Evolutionary conservation across 2,329 filamentous ascomycete species (phyloP), one percentile per base, ranked within the genome.

Genomic region (Teratosphaeria gauchensis): DNA sequence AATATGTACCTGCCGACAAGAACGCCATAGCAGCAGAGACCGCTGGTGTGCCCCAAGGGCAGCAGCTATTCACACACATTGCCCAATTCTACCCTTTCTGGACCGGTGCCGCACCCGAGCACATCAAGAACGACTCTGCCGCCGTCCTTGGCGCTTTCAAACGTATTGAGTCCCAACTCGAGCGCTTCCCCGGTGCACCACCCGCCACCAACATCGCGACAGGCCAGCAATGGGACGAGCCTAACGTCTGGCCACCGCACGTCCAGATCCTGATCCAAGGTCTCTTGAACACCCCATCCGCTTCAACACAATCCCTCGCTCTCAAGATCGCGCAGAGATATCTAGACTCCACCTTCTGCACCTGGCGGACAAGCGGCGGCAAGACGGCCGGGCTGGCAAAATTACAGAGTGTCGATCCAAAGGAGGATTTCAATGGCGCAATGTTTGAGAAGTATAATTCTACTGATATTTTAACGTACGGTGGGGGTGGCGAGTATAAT

Each of bases 401-500:
- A 68, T 74, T 85, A 57, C 69, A 71, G 16, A 80, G 80, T 0
- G 69, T 81, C 0, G 66, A 71, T 0, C 67, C 80, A 1, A 66
- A 71, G 0, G 58, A 59, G 14, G 60, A 57, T 35, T 48, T 48
- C 19, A n/a, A n/a, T 8, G 85, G 85, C 24, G 82, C 82, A 68
- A 87, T 88, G 76, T 88, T 88, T 68, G 85, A 88, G 70, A 88
- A 88, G 76, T 88, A 88, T 67, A 76, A 75, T 12, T 82, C 86
- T 63, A 81, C 80, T 58, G 73, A 80, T 7, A 83, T 79, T 53
- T 84, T 86, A 62, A 80, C 78, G 0, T 83, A 82, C 1, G 85
- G 85, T 31, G 75, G 82, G 6, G 85, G 85, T 5, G 85, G 85
- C 63, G 85, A 88, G 75, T 88, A 88, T 69, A 79, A 82, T 57